phyloP scores from a whole-genome alignment of 176 grass and related monocot genomes.

The Zoysia pacifica region DNA sequence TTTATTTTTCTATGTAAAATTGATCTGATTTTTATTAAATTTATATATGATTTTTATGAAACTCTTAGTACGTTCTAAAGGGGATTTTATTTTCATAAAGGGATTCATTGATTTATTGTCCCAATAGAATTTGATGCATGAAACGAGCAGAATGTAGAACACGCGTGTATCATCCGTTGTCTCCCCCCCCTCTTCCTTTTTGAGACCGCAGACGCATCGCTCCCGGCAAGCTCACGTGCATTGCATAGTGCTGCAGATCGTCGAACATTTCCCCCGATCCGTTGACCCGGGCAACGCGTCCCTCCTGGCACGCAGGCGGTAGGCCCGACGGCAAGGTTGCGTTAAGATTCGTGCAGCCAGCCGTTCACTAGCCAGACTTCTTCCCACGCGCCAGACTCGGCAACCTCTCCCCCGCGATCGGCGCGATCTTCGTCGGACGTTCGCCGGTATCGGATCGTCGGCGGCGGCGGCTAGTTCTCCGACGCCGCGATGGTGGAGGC shows the following conservation, averaged over 20 bases:
- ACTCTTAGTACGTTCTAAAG: no score
- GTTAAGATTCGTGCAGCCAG: conserved; percentile 15
- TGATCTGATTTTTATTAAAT: no score
- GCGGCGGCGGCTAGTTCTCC: background rate
- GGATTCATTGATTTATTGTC: background rate
- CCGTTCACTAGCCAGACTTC: background rate
- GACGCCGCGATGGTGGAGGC: conserved; percentile 22
- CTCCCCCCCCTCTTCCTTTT: background rate
- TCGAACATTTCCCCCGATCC: background rate
- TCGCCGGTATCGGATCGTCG: conserved; percentile 38
- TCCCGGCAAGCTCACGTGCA: background rate
- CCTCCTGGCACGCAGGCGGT: background rate
- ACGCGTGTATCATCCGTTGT: background rate
- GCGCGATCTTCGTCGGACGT: background rate
- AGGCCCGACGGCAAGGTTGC: conserved; percentile 14
- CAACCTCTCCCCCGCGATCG: background rate
- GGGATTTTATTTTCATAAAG: no score
- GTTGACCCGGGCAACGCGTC: conserved; percentile 31
- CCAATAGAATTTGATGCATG: background rate
- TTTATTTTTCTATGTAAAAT: no score
- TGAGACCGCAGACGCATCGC: background rate
- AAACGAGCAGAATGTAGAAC: background rate
- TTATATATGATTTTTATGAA: no score
- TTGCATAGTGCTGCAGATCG: conserved; percentile 21
- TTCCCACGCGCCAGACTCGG: background rate